Conservation (phyloP, 1,284 basidiomycete species). For the Rhodotorula sp. region DNA sequence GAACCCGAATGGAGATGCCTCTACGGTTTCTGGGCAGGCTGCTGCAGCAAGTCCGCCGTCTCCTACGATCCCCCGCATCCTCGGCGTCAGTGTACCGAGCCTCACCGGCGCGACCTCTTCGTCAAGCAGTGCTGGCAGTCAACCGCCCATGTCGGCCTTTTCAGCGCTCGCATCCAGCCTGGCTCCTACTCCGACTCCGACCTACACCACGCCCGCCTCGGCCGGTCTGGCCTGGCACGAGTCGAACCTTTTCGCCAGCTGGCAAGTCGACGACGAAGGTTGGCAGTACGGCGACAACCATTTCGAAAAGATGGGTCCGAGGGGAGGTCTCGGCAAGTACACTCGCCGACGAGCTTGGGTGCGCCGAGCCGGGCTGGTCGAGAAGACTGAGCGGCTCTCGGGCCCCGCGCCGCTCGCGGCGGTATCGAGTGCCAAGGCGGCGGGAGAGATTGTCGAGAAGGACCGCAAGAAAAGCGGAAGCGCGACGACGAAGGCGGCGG, state of each 20-base stretch:
- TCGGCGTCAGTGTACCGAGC: constrained; percentile 12
- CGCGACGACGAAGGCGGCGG: background rate
- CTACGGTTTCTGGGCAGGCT: background rate
- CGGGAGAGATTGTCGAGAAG: background rate
- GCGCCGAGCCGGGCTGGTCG: constrained; percentile 48
- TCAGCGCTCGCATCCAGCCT: background rate
- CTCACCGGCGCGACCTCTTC: constrained; percentile 7
- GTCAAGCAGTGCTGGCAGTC: background rate
- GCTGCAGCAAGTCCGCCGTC: background rate
- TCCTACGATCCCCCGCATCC: constrained; percentile 13
- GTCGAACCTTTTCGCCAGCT: constrained; percentile 26
- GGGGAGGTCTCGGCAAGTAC: constrained; percentile 50
- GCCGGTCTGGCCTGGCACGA: constrained; percentile 12
- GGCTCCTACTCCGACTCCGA: background rate
- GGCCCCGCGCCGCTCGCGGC: background rate
- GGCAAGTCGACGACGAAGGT: constrained; percentile 50
- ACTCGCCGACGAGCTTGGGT: constrained; percentile 51
- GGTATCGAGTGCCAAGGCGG: no score
- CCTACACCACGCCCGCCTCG: background rate
- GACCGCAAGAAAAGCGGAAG: background rate
- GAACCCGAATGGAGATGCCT: background rate
- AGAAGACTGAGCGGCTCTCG: constrained; percentile 37
- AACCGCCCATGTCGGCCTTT: background rate
- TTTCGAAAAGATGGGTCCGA: constrained; percentile 51
- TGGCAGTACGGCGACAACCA: constrained; percentile 54